Percentiles rank a stretch among this genome's conserved stretches.
phyloP scores from a whole-genome alignment of 192 early-diverging fungal species.

The Lobosporangium transversale region DNA sequence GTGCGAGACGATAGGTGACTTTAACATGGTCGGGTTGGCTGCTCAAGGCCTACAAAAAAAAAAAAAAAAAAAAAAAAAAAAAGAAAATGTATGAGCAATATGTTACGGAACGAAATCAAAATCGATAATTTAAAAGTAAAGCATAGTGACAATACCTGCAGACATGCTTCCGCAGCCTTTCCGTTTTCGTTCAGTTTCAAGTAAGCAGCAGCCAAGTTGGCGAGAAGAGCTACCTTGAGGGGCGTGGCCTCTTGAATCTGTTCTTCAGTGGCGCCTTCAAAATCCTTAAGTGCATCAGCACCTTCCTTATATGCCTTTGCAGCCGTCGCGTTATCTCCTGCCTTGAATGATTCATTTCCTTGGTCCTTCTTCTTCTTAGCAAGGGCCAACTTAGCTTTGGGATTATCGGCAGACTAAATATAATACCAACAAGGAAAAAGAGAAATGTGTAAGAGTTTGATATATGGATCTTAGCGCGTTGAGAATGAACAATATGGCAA shows the following conservation, averaged over 20 bases:
- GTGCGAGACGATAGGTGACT: conserved; percentile 54
- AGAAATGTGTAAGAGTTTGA: too few relatives aligned
- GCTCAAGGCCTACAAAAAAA: conserved; percentile 38
- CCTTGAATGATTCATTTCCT: conserved; percentile 54
- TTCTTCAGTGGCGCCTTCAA: conserved; percentile 26
- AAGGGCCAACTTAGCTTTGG: conserved; percentile 39
- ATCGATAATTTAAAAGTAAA: neutral
- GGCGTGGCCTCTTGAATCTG: conserved; percentile 17
- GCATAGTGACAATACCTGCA: conserved; percentile 1
- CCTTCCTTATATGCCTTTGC: conserved; percentile 47
- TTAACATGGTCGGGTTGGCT: conserved; percentile 53
- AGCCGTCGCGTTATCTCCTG: conserved; percentile 29
- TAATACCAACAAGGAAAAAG: too few relatives aligned
- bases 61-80: too few relatives aligned
- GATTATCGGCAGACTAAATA: conserved; percentile 40
- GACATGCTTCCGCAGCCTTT: conserved; percentile 40
- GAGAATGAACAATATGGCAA: too few relatives aligned
- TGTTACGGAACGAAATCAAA: neutral
- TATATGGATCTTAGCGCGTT: too few relatives aligned
- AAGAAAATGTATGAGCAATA: too few relatives aligned
- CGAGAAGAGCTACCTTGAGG: conserved; percentile 26
- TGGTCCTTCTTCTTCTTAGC: conserved; percentile 53
- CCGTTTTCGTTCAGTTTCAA: conserved; percentile 47
- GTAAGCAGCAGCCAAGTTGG: conserved; percentile 52
- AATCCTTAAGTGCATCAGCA: conserved; percentile 34